Percentiles rank a stretch among this genome's conserved stretches.
These are phyloP conservation scores for Seiridium cupressi DNA, from an alignment of 2,329 filamentous ascomycete genomes.

Conservation along the genomic window DNA sequence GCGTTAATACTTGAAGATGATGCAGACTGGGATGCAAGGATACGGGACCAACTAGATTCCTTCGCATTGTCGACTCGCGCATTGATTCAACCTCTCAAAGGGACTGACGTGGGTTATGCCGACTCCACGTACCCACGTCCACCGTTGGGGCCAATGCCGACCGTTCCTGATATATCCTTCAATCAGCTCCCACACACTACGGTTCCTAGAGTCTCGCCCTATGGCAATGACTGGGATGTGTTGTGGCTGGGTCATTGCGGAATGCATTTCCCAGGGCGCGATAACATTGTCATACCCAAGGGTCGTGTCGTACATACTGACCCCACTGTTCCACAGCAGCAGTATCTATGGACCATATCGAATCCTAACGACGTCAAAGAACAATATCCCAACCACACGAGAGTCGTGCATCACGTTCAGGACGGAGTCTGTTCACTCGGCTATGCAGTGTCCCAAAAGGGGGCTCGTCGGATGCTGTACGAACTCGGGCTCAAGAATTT, in stretches of 20 bases:
- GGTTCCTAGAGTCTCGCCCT: not conserved
- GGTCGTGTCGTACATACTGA: constrained; percentile 32
- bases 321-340: constrained; percentile 30
- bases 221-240: constrained; percentile 39
- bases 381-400: constrained; percentile 38
- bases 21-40: constrained; percentile 44
- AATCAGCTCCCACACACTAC: constrained; percentile 38
- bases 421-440: constrained; percentile 37
- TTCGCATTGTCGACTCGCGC: constrained; percentile 20
- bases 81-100: constrained; percentile 17
- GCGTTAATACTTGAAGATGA: constrained; percentile 47
- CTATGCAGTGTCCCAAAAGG: constrained; percentile 42
- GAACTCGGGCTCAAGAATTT: constrained; percentile 40
- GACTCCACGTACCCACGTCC: not conserved
- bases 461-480: constrained; percentile 37
- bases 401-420: constrained; percentile 40
- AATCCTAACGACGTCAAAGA: constrained; percentile 23
- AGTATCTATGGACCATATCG: constrained; percentile 31
- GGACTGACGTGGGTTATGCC: constrained; percentile 2
- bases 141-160: not conserved
- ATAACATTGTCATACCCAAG: constrained; percentile 17
- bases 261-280: constrained; percentile 27
- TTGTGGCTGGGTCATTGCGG: constrained; percentile 51
- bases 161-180: constrained; percentile 4
- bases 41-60: constrained; percentile 37